Evolutionary conservation across 1,139 yeast genomes (phyloP).

Genomic region (Arxiozyma bovina): DNA sequence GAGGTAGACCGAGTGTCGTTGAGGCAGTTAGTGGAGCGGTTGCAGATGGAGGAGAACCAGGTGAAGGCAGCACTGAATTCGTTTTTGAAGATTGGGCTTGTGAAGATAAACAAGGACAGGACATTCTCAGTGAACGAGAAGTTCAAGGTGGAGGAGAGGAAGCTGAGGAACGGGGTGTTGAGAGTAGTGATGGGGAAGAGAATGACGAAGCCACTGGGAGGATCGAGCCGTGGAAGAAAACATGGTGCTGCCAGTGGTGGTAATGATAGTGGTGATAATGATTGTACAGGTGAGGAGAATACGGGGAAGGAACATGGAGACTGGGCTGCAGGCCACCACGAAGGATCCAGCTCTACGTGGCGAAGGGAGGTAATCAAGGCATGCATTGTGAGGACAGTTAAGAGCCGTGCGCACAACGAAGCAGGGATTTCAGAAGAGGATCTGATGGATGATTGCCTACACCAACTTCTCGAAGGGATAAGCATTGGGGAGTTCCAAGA

Average conservation of each 20-base stretch:
- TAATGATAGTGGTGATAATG: too few species aligned
- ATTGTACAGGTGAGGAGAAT: too few species aligned
- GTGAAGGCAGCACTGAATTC: slow-evolving; percentile 16
- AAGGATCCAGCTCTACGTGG: slow-evolving; percentile 25
- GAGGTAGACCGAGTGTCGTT: slow-evolving; percentile 11
- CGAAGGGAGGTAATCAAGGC: slow-evolving; percentile 24
- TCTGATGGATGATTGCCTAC: slow-evolving; percentile 10
- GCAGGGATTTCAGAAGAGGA: slow-evolving; percentile 8
- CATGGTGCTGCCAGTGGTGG: neutral
- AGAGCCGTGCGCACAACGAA: slow-evolving; percentile 11
- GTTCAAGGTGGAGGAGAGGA: slow-evolving; percentile 18
- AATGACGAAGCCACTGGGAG: neutral
- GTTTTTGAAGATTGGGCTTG: slow-evolving; percentile 14
- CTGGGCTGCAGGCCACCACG: slow-evolving; percentile 10
- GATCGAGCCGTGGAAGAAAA: slow-evolving; percentile 17
- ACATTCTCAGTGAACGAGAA: slow-evolving; percentile 13
- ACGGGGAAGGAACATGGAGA: neutral
- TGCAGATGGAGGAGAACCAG: slow-evolving; percentile 8
- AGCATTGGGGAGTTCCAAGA: slow-evolving; percentile 29
- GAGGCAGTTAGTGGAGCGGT: slow-evolving; percentile 7
- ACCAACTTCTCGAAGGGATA: slow-evolving; percentile 16
- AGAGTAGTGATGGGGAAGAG: slow-evolving; percentile 14
- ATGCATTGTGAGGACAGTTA: slow-evolving; percentile 21
- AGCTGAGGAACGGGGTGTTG: slow-evolving; percentile 16
- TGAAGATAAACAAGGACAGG: slow-evolving; percentile 1